phyloP scores from a whole-genome alignment of 2,329 filamentous ascomycete species.

The Colletotrichum cordylinicola region DNA sequence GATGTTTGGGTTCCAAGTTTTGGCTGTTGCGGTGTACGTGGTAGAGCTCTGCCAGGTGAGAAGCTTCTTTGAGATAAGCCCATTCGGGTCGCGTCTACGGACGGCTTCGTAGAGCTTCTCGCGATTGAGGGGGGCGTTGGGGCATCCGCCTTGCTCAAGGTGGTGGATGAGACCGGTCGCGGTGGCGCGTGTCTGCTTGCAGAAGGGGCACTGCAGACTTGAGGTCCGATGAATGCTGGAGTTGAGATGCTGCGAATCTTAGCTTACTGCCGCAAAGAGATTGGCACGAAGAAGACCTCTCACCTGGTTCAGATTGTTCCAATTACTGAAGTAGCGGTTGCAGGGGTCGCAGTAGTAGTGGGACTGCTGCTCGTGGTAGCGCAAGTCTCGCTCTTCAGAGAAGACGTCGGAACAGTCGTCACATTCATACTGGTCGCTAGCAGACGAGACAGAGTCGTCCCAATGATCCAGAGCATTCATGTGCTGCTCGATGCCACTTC shows the following conservation, averaged over 20 bases:
- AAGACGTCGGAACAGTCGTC: conserved; percentile 32
- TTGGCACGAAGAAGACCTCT: no score
- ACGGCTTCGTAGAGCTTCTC: conserved; percentile 53
- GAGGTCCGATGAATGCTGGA: conserved; percentile 54
- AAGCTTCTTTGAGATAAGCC: conserved; percentile 56
- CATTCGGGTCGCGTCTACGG: conserved; percentile 48
- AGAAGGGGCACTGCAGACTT: conserved; percentile 60
- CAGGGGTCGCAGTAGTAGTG: conserved; percentile 8
- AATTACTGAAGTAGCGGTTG: neutral
- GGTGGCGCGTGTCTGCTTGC: conserved; percentile 46
- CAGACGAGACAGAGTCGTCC: neutral
- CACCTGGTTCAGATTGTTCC: neutral
- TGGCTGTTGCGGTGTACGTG: conserved; percentile 40
- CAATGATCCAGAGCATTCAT: conserved; percentile 30
- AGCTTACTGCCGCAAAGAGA: neutral
- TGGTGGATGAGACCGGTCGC: conserved; percentile 63
- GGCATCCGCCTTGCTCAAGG: conserved; percentile 61
- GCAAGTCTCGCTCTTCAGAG: conserved; percentile 21
- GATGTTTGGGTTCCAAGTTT: conserved; percentile 47
- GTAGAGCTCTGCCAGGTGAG: conserved; percentile 48
- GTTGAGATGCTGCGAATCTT: conserved; percentile 54
- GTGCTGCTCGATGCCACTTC: conserved; percentile 30
- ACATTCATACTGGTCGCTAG: conserved; percentile 30
- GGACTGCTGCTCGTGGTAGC: neutral
- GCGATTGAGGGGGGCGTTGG: conserved; percentile 50